These are phyloP conservation scores for Rhynchosporium agropyri DNA, from an alignment of 2,329 filamentous ascomycete species.

Conservation along the genomic window DNA sequence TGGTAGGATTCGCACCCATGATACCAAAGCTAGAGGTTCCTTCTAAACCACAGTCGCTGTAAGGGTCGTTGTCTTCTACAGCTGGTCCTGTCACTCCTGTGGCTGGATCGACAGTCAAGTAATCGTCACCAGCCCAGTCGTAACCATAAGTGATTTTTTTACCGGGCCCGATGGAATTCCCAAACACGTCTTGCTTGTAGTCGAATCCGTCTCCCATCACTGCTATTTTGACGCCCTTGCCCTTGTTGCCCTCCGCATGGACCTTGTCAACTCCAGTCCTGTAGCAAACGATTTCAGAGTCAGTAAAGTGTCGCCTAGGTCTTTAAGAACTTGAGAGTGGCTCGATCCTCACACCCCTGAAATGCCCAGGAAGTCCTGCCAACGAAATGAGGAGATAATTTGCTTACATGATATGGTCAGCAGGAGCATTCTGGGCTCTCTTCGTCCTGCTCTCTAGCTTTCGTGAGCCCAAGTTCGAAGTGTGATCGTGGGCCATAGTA, in stretches of 20 bases:
- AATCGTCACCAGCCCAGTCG: slow-evolving; percentile 60
- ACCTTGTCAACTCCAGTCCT: slow-evolving; percentile 45
- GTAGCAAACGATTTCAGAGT: background rate
- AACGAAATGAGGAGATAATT: too few relatives aligned
- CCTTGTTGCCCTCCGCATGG: slow-evolving; percentile 48
- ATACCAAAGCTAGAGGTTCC: slow-evolving; percentile 35
- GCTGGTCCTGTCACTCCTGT: background rate
- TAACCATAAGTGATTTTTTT: slow-evolving; percentile 60
- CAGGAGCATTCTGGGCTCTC: too few relatives aligned
- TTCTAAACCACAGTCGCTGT: background rate
- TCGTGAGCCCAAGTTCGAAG: background rate
- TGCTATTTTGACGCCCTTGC: slow-evolving; percentile 49
- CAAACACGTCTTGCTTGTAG: slow-evolving; percentile 64
- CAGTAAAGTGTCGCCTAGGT: background rate
- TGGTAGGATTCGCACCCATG: slow-evolving; percentile 15
- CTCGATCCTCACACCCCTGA: background rate
- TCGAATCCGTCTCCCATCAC: slow-evolving; percentile 51
- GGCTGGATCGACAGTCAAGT: background rate
- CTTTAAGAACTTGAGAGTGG: background rate
- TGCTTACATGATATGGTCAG: too few relatives aligned
- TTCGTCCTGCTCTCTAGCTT: too few relatives aligned
- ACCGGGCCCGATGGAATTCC: slow-evolving; percentile 63
- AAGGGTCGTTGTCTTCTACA: slow-evolving; percentile 7
- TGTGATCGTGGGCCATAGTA: background rate
- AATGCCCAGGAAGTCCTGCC: too few relatives aligned